Conservation (phyloP, 352 stramenopile species). For the Phytophthora foliorum region DNA sequence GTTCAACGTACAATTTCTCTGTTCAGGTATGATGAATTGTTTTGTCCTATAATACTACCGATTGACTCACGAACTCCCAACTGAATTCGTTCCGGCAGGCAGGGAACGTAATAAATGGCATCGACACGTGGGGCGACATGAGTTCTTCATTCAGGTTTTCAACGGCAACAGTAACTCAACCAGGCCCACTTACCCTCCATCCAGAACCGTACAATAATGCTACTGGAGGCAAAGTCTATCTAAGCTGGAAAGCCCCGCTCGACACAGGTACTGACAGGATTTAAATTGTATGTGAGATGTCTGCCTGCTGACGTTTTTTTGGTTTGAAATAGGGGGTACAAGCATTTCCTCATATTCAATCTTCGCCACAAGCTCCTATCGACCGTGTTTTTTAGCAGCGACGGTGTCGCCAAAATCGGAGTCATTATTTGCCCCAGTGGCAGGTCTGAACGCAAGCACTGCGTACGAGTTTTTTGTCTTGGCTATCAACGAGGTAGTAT, state of each 20-base stretch:
- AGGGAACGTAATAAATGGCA: slow-evolving; percentile 45
- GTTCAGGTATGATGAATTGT: slow-evolving; percentile 49
- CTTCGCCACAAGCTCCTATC: slow-evolving; percentile 37
- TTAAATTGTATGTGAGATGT: not conserved
- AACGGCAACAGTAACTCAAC: slow-evolving; percentile 42
- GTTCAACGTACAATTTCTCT: slow-evolving; percentile 50
- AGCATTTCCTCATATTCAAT: slow-evolving; percentile 51
- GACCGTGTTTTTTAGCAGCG: slow-evolving; percentile 41
- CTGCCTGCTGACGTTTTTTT: not conserved
- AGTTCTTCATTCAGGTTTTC: slow-evolving; percentile 43
- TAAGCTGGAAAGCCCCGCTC: slow-evolving; percentile 55
- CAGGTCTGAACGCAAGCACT: slow-evolving; percentile 45
- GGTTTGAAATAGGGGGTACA: slow-evolving; percentile 36
- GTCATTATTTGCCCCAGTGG: slow-evolving; percentile 26
- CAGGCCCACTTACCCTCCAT: slow-evolving; percentile 43
- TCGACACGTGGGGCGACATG: slow-evolving; percentile 57
- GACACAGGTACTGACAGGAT: slow-evolving; percentile 50
- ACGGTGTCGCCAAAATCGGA: slow-evolving; percentile 11
- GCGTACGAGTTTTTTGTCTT: slow-evolving; percentile 69
- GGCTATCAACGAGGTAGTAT: slow-evolving; percentile 37
- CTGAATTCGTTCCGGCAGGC: slow-evolving; percentile 41
- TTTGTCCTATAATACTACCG: not conserved
- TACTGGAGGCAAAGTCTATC: slow-evolving; percentile 65
- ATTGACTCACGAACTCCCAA: not conserved
- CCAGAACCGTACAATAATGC: slow-evolving; percentile 19